These are phyloP conservation scores for Daedalea quercina DNA, from an alignment of 768 basidiomycete species.

Conservation along the genomic window DNA sequence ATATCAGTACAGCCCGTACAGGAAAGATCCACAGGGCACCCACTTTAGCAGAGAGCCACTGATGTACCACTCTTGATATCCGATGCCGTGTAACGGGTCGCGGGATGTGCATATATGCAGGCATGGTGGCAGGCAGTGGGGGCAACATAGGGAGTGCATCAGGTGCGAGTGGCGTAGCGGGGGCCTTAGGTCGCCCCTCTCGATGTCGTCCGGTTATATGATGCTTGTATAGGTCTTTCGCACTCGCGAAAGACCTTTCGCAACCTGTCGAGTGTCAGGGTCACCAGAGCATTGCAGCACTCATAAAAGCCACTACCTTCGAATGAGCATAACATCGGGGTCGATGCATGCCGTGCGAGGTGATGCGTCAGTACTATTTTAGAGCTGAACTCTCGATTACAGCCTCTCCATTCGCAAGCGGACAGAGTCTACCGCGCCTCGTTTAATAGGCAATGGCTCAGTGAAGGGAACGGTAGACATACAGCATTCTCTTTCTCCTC, in stretches of 20 bases:
- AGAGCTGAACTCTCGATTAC: conserved; percentile 36
- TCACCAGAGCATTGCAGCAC: neutral
- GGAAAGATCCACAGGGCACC: neutral
- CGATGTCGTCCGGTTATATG: conserved; percentile 34
- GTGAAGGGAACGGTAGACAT: conserved; percentile 13
- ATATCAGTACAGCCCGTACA: conserved; percentile 3
- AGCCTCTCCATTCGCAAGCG: conserved; percentile 51
- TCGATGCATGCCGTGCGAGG: conserved; percentile 43
- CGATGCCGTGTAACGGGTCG: conserved; percentile 34
- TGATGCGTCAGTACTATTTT: conserved; percentile 37
- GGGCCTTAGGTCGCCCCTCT: conserved; percentile 27
- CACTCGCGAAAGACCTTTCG: conserved; percentile 37
- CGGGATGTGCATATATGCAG: conserved; percentile 44
- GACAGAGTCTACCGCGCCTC: conserved; percentile 26
- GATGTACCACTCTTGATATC: conserved; percentile 48
- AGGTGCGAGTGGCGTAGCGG: conserved; percentile 29
- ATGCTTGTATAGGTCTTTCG: conserved; percentile 45
- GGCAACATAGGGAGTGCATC: conserved; percentile 25
- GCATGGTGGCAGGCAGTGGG: conserved; percentile 36
- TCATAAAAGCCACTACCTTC: conserved; percentile 34
- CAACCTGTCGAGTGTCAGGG: conserved; percentile 37
- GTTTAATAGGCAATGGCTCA: neutral
- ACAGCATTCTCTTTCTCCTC: conserved; percentile 21
- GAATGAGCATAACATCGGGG: conserved; percentile 40
- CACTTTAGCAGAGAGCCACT: conserved; percentile 48